phyloP scores from a whole-genome alignment of 257 asterid species.

The Penstemon eatonii region DNA sequence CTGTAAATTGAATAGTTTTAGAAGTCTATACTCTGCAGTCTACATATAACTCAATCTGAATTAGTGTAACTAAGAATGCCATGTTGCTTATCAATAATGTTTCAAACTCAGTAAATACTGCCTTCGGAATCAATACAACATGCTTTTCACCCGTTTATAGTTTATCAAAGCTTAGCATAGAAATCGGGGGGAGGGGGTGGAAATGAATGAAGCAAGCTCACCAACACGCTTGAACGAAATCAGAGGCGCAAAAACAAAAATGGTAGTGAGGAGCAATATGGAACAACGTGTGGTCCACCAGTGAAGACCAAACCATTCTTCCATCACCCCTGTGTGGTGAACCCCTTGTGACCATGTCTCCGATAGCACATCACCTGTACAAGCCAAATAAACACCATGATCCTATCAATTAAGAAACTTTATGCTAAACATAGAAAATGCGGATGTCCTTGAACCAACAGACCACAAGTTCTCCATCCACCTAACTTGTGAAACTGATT shows the following conservation, averaged over 20 bases:
- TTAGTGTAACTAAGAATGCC: not conserved
- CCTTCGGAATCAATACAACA: too few species aligned
- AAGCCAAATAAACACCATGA: constrained; percentile 8
- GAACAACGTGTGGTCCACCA: constrained; percentile 82
- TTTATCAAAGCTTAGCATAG: not conserved
- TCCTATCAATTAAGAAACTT: constrained; percentile 9
- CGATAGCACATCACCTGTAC: constrained; percentile 81
- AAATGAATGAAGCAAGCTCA: constrained; percentile 32
- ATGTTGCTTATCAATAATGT: constrained; percentile 8
- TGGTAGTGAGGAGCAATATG: constrained; percentile 59
- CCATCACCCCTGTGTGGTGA: constrained; percentile 76
- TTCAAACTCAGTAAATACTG: not conserved
- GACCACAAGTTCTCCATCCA: constrained; percentile 18
- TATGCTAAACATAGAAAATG: not conserved
- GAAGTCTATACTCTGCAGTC: not conserved
- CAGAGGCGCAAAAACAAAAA: constrained; percentile 67
- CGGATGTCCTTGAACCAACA: not conserved
- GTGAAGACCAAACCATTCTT: constrained; percentile 87
- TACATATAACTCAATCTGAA: not conserved
- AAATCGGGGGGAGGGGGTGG: not conserved
- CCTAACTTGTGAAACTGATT: constrained; percentile 4
- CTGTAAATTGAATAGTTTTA: not conserved
- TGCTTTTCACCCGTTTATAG: too few species aligned
- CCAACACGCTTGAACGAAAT: constrained; percentile 85
- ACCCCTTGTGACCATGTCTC: constrained; percentile 79